Evolutionary conservation across 345 rosid species (phyloP).

Genomic region (Populus pruinosa): DNA sequence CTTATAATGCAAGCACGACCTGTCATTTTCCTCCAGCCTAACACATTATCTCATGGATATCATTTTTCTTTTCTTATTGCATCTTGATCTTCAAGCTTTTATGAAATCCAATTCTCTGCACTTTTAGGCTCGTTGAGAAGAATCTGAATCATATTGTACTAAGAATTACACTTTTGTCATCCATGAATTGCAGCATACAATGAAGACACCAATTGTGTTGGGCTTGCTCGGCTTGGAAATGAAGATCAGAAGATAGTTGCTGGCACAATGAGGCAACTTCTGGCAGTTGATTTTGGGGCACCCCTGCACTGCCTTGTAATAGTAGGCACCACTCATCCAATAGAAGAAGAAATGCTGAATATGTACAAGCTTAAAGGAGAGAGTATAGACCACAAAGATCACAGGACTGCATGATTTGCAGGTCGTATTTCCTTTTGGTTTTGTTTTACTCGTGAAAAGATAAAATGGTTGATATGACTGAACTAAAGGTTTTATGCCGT

Average conservation of each 20-base stretch:
- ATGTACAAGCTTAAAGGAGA: conserved; percentile 44
- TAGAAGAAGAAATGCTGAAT: conserved; percentile 88
- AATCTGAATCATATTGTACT: neutral
- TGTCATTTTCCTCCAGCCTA: neutral
- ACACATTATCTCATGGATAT: no score
- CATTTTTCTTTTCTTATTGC: neutral
- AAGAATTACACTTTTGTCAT: neutral
- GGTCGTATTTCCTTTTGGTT: no score
- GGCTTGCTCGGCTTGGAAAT: conserved; percentile 77
- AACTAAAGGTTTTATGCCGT: no score
- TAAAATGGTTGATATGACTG: no score
- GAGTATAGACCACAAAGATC: conserved; percentile 4
- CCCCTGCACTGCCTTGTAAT: conserved; percentile 87
- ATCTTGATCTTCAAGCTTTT: neutral
- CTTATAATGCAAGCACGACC: neutral
- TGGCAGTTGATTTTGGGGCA: conserved; percentile 64
- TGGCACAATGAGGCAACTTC: conserved; percentile 70
- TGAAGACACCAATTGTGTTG: conserved; percentile 68
- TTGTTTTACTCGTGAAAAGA: no score
- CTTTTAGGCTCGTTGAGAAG: neutral
- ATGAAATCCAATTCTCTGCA: no score
- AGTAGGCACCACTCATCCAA: conserved; percentile 70
- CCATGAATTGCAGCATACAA: conserved; percentile 41
- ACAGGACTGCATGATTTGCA: conserved; percentile 1
- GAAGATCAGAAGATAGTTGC: conserved; percentile 80